Evolutionary conservation across 352 stramenopile species (phyloP).

Genomic region (Globisporangium irregulare): DNA sequence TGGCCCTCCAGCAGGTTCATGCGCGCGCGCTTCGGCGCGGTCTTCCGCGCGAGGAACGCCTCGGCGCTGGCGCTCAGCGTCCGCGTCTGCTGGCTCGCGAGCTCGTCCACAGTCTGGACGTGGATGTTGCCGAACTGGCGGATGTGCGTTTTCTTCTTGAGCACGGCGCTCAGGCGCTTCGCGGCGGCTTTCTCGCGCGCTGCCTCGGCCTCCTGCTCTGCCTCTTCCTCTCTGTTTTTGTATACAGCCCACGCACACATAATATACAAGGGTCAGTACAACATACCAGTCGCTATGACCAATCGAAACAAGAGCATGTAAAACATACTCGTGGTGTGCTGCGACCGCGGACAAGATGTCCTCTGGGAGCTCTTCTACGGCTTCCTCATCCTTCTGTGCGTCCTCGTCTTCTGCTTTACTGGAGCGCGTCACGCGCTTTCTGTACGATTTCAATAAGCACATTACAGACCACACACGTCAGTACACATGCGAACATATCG

Average conservation of each 20-base stretch:
- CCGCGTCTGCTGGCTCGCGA: slow-evolving; percentile 42
- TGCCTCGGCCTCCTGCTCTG: slow-evolving; percentile 38
- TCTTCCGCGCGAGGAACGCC: slow-evolving; percentile 49
- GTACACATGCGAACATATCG: not conserved
- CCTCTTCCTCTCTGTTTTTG: slow-evolving; percentile 45
- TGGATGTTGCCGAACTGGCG: slow-evolving; percentile 73
- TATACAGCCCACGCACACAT: not conserved
- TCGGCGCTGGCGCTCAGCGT: slow-evolving; percentile 41
- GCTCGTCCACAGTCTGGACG: slow-evolving; percentile 59
- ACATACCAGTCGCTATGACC: not conserved
- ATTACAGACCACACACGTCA: not conserved
- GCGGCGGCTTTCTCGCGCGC: slow-evolving; percentile 22
- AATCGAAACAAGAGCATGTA: no score
- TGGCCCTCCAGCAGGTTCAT: slow-evolving; percentile 76
- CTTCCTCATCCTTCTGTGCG: slow-evolving; percentile 20
- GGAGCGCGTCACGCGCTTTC: slow-evolving; percentile 33
- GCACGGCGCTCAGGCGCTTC: slow-evolving; percentile 18
- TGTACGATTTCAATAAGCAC: slow-evolving; percentile 13
- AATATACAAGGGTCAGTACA: not conserved
- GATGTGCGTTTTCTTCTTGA: slow-evolving; percentile 63
- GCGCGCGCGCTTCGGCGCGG: slow-evolving; percentile 47
- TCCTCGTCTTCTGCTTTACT: slow-evolving; percentile 11
- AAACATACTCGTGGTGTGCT: slow-evolving; percentile 53
- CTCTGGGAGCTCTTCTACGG: slow-evolving; percentile 45
- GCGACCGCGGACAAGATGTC: slow-evolving; percentile 69